Conservation (phyloP, 805 yeast species). For the Wickerhamomyces pijperi region DNA sequence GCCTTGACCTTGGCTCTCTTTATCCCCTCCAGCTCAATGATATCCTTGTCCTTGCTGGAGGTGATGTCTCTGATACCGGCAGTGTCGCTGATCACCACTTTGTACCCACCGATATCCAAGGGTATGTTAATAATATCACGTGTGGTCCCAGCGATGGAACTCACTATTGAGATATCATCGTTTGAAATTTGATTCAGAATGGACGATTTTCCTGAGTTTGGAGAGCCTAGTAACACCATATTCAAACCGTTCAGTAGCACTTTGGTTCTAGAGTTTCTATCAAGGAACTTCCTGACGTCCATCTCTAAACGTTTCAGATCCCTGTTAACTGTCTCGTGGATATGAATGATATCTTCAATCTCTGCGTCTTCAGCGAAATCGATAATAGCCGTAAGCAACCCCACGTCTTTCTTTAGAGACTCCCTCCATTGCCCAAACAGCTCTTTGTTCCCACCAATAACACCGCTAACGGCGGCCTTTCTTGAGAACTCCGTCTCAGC, state of each 20-base stretch:
- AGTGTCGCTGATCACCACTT: slow-evolving; percentile 79
- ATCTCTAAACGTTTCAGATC: slow-evolving; percentile 29
- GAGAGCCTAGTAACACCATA: slow-evolving; percentile 73
- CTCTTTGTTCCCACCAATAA: slow-evolving; percentile 54
- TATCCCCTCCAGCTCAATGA: slow-evolving; percentile 73
- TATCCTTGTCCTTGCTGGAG: slow-evolving; percentile 32
- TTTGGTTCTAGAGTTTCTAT: slow-evolving; percentile 44
- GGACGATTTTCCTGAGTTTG: slow-evolving; percentile 94
- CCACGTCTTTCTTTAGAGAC: slow-evolving; percentile 51
- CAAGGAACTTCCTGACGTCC: slow-evolving; percentile 32
- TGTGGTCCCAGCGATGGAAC: slow-evolving; percentile 88
- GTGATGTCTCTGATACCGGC: slow-evolving; percentile 67
- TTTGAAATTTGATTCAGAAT: slow-evolving; percentile 65
- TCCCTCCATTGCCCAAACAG: slow-evolving; percentile 59
- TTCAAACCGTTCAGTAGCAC: slow-evolving; percentile 64
- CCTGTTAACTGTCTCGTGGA: slow-evolving; percentile 38
- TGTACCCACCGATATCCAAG: slow-evolving; percentile 72
- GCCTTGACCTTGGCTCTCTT: slow-evolving; percentile 58
- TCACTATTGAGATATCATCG: slow-evolving; percentile 82
- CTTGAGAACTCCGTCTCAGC: slow-evolving; percentile 92
- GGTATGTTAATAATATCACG: slow-evolving; percentile 80
- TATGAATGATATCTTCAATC: slow-evolving; percentile 46
- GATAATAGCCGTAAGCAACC: slow-evolving; percentile 74
- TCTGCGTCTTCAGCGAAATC: slow-evolving; percentile 95
- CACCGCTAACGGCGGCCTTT: slow-evolving; percentile 57